A percentile compares a stretch with the other conserved stretches of the same genome.
Conservation (phyloP, 345 rosid species). For the Cardamine chenopodiifolia region DNA sequence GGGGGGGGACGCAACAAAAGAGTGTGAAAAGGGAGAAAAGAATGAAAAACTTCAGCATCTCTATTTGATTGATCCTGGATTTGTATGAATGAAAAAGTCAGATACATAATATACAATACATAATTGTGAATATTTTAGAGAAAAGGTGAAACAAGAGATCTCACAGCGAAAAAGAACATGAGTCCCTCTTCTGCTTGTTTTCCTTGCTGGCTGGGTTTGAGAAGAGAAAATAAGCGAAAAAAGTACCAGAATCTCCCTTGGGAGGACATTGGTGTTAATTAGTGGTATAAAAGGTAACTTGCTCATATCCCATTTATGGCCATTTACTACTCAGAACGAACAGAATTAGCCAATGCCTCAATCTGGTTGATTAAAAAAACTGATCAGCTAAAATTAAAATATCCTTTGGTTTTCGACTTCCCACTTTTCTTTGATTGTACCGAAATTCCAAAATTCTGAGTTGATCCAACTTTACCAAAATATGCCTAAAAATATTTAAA, state of each 20-base stretch:
- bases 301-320: constrained; percentile 37
- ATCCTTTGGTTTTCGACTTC: neutral
- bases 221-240: constrained; percentile 17
- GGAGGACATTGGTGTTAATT: constrained; percentile 23
- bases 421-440: neutral
- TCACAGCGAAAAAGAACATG: constrained; percentile 29
- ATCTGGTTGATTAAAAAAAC: neutral
- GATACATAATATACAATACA: neutral
- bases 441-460: neutral
- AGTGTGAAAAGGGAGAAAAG: constrained; percentile 49
- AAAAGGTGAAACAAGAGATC: constrained; percentile 17
- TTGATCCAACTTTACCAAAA: neutral
- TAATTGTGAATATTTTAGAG: neutral
- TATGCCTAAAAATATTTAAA: neutral
- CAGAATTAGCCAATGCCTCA: neutral
- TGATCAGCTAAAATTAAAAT: neutral
- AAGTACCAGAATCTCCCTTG: too few relatives aligned
- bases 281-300: constrained; percentile 35
- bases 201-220: constrained; percentile 19
- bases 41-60: constrained; percentile 58
- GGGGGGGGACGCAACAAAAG: constrained; percentile 43
- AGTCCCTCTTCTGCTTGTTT: constrained; percentile 31
- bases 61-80: constrained; percentile 11
- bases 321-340: constrained; percentile 8
- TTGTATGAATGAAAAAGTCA: constrained; percentile 13